Base-by-base conservation (phyloP, 345 rosid genomes). In the Populus alba region DNA sequence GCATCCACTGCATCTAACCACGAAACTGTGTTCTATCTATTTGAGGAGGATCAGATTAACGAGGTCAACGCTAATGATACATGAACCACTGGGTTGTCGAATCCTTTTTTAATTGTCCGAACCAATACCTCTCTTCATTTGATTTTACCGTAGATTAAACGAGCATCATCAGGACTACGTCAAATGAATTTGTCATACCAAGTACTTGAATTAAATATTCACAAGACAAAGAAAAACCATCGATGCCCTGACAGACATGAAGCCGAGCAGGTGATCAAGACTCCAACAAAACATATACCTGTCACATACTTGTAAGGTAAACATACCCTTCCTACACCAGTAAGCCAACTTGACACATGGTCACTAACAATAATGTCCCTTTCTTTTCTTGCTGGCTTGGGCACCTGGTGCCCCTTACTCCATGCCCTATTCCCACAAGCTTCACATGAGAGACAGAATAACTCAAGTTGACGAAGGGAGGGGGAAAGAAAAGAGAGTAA, bases 381-480 rank as follows among this genome's bases (percentile, higher is more conserved):
- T 81, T 77, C 72, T 61, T 79, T 77, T 71, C 77, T 74, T 77
- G 83, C 53, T 83, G 79, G 74, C 66, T 53, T 15, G 39, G 77
- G 45, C 71, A 70, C 29, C 20, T 31, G 69, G 61, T 77, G 63
- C 71, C 51, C 66, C 71, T 25, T 47, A 71, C 74, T 55, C 67
- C 16, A 61, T 27, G 38, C 39, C 39, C 70, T 65, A 16, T 47
- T 72, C 78, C 66, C 77, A 70, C 37, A 77, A 31, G 43, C 70
- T 70, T 70, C 18, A 29, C 69, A 57, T 29, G 75, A 70, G 47
- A 27, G 59, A 68, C 61, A 77, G 61, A n/a, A 33, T 20, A 51
- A 3, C 49, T 29, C 27, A 7, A 45, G 57, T n/a, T 29, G 33
- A 15, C 8, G 15, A 18, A 53, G 43, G 23, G 53, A 25, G 27